Evolutionary conservation across 2,329 filamentous ascomycete species (phyloP).

Genomic region (Xylaria sp.): DNA sequence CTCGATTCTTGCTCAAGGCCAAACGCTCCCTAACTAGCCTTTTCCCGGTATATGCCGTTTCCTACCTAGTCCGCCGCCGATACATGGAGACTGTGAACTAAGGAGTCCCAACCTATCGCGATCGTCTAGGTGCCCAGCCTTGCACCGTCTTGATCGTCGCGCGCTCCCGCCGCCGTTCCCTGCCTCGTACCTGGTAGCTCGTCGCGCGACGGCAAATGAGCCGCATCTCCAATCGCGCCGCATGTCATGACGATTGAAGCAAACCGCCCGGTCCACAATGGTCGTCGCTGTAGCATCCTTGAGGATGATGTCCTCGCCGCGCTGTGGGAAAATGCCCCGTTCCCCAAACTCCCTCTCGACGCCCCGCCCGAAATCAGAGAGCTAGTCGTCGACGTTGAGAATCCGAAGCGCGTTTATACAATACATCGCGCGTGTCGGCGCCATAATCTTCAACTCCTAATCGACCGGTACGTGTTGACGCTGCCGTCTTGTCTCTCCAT

Average conservation of each 20-base stretch:
- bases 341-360: constrained; percentile 68
- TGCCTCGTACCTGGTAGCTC: constrained; percentile 1
- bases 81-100: constrained; percentile 15
- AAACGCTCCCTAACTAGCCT: not conserved
- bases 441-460: constrained; percentile 72
- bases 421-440: constrained; percentile 70
- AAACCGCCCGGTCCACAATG: constrained; percentile 51
- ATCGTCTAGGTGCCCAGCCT: not conserved
- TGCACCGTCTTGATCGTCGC: constrained; percentile 3
- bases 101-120: constrained; percentile 8
- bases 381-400: constrained; percentile 67
- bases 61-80: not conserved
- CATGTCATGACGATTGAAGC: constrained; percentile 61
- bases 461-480: constrained; percentile 67
- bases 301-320: constrained; percentile 65
- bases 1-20: not conserved
- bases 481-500: not conserved
- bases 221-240: constrained; percentile 30
- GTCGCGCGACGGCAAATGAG: constrained; percentile 24
- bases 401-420: constrained; percentile 69
- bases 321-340: constrained; percentile 71
- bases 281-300: constrained; percentile 48
- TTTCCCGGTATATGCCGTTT: not conserved
- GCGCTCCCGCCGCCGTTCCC: constrained; percentile 2
- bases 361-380: constrained; percentile 68